Conservation (phyloP, 2,329 filamentous ascomycete species). For the Xylariomycetidae sp. region DNA sequence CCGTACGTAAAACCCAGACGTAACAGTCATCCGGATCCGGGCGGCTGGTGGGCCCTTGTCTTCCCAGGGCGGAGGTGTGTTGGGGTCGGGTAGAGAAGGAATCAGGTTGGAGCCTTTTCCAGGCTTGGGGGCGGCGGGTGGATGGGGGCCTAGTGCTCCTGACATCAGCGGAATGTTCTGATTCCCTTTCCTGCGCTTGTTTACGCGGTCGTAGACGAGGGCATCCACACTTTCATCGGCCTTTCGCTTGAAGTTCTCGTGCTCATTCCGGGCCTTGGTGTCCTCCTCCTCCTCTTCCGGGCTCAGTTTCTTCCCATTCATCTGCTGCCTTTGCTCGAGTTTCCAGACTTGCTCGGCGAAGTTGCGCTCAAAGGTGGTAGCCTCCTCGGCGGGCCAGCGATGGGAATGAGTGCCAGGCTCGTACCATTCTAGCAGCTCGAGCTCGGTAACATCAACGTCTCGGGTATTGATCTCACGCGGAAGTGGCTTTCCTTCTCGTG, state of each 20-base stretch:
- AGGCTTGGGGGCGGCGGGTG: constrained; percentile 34
- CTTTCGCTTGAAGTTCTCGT: constrained; percentile 53
- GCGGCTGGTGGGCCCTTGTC: constrained; percentile 69
- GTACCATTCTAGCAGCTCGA: constrained; percentile 81
- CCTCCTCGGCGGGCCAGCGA: constrained; percentile 76
- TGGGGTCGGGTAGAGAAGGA: constrained; percentile 39
- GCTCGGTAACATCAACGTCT: constrained; percentile 69
- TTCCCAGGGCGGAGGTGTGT: constrained; percentile 51
- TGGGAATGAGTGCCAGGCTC: constrained; percentile 77
- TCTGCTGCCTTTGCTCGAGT: constrained; percentile 50
- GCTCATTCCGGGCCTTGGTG: constrained; percentile 48
- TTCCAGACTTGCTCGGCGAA: constrained; percentile 70
- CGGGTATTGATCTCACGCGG: constrained; percentile 79
- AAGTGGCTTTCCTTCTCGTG: constrained; percentile 79
- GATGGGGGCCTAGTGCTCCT: constrained; percentile 49
- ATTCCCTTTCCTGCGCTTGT: constrained; percentile 31
- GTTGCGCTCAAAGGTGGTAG: constrained; percentile 67
- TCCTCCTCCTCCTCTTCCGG: constrained; percentile 53
- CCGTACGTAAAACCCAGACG: constrained; percentile 94
- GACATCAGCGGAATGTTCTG: constrained; percentile 49
- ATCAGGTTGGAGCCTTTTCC: constrained; percentile 51
- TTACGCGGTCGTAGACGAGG: constrained; percentile 48
- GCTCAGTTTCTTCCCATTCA: constrained; percentile 43
- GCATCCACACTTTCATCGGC: constrained; percentile 55
- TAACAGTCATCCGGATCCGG: constrained; percentile 84